phyloP scores from a whole-genome alignment of 1,284 basidiomycete species.

The Pseudozyma thailandica region DNA sequence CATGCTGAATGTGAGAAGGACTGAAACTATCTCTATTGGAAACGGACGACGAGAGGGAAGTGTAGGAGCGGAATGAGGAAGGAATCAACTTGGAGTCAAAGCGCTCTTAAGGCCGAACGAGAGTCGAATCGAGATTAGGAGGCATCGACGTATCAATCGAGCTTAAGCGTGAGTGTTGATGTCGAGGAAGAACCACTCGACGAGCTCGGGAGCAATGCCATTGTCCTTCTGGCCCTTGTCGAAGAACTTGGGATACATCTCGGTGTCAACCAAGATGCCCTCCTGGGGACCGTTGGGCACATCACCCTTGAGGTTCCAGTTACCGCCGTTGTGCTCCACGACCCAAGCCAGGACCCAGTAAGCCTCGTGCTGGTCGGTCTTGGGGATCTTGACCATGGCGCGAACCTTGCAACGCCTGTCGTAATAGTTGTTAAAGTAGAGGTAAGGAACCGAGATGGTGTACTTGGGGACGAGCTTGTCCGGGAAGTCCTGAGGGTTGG shows the following conservation, averaged over 20 bases:
- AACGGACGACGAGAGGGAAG: no score
- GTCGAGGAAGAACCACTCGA: slow-evolving; percentile 51
- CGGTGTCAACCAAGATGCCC: slow-evolving; percentile 30
- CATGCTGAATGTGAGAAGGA: no score
- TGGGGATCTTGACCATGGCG: slow-evolving; percentile 41
- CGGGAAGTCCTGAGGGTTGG: slow-evolving; percentile 17
- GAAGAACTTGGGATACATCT: slow-evolving; percentile 32
- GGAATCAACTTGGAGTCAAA: no score
- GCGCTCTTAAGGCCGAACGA: no score
- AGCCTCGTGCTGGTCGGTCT: slow-evolving; percentile 27
- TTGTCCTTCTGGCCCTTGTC: slow-evolving; percentile 13
- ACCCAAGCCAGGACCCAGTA: slow-evolving; percentile 38
- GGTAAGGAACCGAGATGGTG: slow-evolving; percentile 27
- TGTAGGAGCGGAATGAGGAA: no score
- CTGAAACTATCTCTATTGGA: no score
- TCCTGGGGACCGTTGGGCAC: slow-evolving; percentile 2
- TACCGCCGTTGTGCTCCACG: slow-evolving; percentile 25
- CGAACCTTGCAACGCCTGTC: slow-evolving; percentile 47
- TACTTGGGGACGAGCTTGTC: slow-evolving; percentile 9
- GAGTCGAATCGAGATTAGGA: neutral
- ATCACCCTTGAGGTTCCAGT: slow-evolving; percentile 11
- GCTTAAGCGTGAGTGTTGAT: slow-evolving; percentile 32
- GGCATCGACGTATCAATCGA: neutral
- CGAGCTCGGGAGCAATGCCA: neutral
- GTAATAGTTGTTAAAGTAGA: slow-evolving; percentile 48